Evolutionary conservation across 164 flowering plant genomes (phyloP).

Genomic region (Nelumbo lutea): DNA sequence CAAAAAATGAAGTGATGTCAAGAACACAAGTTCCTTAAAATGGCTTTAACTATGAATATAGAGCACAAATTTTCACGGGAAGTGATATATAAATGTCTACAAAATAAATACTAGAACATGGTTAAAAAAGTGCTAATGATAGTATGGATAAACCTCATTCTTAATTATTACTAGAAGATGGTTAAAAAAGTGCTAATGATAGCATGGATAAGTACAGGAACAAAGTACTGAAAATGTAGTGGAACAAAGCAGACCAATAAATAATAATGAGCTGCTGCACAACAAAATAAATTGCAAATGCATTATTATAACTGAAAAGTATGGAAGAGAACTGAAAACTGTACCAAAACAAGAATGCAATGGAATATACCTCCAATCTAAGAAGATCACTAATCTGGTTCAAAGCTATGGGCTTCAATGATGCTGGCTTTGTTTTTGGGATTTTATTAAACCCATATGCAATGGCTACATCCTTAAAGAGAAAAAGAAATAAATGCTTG

Average conservation of each 20-base stretch:
- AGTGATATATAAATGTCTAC: too few relatives aligned
- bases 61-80: too few relatives aligned
- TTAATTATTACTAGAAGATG: too few relatives aligned
- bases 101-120: too few relatives aligned
- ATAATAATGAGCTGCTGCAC: not conserved
- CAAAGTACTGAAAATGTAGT: too few relatives aligned
- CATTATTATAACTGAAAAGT: not conserved
- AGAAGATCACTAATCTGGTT: slow-evolving; percentile 72
- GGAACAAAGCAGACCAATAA: not conserved
- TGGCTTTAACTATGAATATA: too few relatives aligned
- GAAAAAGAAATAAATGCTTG: slow-evolving; percentile 5
- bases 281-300: slow-evolving; percentile 1
- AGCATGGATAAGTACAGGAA: too few relatives aligned
- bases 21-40: too few relatives aligned
- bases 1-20: too few relatives aligned
- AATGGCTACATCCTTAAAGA: slow-evolving; percentile 71
- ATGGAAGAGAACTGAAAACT: not conserved
- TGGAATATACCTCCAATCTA: slow-evolving; percentile 63
- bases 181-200: too few relatives aligned
- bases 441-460: slow-evolving; percentile 78
- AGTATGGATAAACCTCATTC: too few relatives aligned
- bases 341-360: not conserved
- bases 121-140: too few relatives aligned
- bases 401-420: slow-evolving; percentile 57
- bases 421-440: slow-evolving; percentile 53